Evolutionary conservation across 1,139 yeast species (phyloP).

Genomic region (Zygosaccharomyces sapae): DNA sequence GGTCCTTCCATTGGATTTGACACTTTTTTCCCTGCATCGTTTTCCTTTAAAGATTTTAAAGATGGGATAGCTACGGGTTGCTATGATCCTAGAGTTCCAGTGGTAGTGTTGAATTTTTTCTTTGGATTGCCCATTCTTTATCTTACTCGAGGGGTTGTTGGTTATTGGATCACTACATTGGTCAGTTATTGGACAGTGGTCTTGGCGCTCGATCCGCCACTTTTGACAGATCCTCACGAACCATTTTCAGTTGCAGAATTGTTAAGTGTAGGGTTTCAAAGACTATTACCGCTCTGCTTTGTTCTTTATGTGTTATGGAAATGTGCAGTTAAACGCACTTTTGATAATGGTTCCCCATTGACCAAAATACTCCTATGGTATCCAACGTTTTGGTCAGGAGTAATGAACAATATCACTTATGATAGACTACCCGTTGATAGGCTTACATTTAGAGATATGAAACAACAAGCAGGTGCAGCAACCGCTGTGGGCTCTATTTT

Average conservation of each 20-base stretch:
- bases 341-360: constrained; percentile 44
- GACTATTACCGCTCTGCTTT: constrained; percentile 73
- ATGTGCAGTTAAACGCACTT: constrained; percentile 43
- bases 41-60: constrained; percentile 45
- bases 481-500: constrained; percentile 55
- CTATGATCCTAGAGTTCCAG: constrained; percentile 58
- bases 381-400: constrained; percentile 79
- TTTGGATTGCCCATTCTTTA: constrained; percentile 59
- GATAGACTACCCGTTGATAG: constrained; percentile 86
- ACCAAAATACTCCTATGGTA: constrained; percentile 66
- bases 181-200: constrained; percentile 88
- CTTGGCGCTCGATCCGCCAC: constrained; percentile 80
- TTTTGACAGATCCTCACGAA: constrained; percentile 50
- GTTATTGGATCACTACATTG: constrained; percentile 58
- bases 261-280: constrained; percentile 64
- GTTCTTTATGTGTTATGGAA: constrained; percentile 72
- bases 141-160: constrained; percentile 50
- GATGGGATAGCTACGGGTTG: constrained; percentile 45
- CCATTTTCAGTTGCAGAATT: constrained; percentile 55
- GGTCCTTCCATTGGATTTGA: constrained; percentile 60
- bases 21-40: constrained; percentile 74
- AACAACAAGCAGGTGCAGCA: constrained; percentile 72
- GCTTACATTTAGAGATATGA: constrained; percentile 64
- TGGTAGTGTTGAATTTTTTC: constrained; percentile 54
- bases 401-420: constrained; percentile 80